Base-by-base conservation (phyloP, 805 yeast genomes). In the Zygoascus flipseniorum region DNA sequence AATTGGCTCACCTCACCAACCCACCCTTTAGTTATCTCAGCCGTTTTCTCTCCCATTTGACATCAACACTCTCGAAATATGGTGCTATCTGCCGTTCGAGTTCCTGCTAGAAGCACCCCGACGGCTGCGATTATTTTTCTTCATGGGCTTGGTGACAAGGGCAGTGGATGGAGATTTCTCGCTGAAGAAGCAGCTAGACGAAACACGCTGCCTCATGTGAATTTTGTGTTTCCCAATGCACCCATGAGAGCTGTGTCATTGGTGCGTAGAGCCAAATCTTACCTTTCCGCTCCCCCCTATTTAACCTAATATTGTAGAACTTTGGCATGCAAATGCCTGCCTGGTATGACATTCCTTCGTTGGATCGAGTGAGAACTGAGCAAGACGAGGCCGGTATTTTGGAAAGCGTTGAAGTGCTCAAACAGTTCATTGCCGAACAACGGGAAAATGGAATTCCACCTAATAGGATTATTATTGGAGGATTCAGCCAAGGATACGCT, bases 401-500 rank as follows among this genome's bases (percentile, higher is more conserved):
- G 47, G 61, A 58, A 52, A 58, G 70, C 28, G 64, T 66, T 5
- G 63, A 55, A n/a, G 54, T 56, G 8, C 57, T 72, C 42, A 59
- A 65, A 50, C 52, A 51, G 35, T 58, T 70, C 11, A 56, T 74
- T 26, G 57, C 57, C 18, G 62, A 63, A 32, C 62, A 61, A 47
- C 59, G 66, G 23, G 59, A 52, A 9, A 54, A 55, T 8, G 76
- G 76, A 5, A 64, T 71, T 23, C 64, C 71, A 8, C 54, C 72
- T 11, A 60, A 64, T 37, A 79, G 85, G 51, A 85, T 93, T 47
- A 72, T 93, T n/a, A 73, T 93, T 54, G 98, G 98, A 37, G 99
- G 99, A 0, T 93, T 93, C 66, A 85, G 95, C 4, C 99, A 93
- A 70, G 99, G 99, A 52, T 95, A 89, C 48, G 89, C 95, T 1